Percentiles rank a stretch among this genome's conserved stretches.
These are phyloP conservation scores for Alternaria sp. DNA, from an alignment of 2,329 filamentous ascomycete species.

Conservation along the genomic window DNA sequence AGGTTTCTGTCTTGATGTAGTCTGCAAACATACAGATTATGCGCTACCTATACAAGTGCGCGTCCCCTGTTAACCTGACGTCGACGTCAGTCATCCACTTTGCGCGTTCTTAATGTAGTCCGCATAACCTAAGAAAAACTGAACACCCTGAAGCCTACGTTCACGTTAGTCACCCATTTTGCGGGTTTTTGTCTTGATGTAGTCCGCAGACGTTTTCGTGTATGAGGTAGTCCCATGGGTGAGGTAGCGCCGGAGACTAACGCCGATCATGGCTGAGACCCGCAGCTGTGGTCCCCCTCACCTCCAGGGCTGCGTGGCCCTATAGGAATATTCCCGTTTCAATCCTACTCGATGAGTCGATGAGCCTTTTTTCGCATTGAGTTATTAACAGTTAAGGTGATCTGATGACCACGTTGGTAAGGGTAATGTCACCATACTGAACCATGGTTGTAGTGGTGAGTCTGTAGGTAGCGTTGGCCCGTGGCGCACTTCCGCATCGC, in stretches of 20 bases:
- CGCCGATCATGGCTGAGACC: not conserved
- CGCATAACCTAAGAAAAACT: not conserved
- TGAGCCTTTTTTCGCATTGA: not conserved
- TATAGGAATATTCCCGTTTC: not conserved
- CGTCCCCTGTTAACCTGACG: too few relatives aligned
- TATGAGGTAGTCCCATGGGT: not conserved
- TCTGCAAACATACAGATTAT: not conserved
- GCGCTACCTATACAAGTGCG: too few relatives aligned
- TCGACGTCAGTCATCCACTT: too few relatives aligned
- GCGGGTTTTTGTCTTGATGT: not conserved
- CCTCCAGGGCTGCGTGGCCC: not conserved
- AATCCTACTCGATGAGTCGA: not conserved
- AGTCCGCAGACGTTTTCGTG: not conserved
- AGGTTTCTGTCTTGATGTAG: not conserved
- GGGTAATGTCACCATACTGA: not conserved
- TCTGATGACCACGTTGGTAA: not conserved
- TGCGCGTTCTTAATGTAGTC: too few relatives aligned
- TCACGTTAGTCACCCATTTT: not conserved
- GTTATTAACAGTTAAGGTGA: not conserved
- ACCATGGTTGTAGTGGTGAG: not conserved
- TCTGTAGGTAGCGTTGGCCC: not conserved
- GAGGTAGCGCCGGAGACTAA: not conserved
- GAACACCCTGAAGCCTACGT: not conserved
- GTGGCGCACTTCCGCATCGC: not conserved
- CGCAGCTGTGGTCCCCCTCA: not conserved